A percentile compares a stretch with the other conserved stretches of the same genome.
Conservation (phyloP, 2,329 filamentous ascomycete genomes). For the Fonsecaea erecta region DNA sequence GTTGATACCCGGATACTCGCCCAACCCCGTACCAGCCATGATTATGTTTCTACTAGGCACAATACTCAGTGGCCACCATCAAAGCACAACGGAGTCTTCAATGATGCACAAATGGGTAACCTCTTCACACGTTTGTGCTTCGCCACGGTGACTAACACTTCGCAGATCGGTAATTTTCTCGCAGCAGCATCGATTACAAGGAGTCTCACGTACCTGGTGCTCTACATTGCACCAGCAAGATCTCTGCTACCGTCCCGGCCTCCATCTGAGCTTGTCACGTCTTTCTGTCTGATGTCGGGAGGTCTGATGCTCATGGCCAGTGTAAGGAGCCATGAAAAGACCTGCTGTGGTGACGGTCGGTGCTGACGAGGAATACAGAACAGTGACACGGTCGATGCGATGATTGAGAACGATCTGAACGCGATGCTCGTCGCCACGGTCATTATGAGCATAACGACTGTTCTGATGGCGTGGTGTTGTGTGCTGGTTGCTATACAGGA, state of each 20-base stretch:
- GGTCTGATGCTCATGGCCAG: constrained; percentile 49
- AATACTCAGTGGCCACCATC: constrained; percentile 84
- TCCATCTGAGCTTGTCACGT: constrained; percentile 74
- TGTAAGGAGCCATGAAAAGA: background rate
- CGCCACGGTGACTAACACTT: constrained; percentile 60
- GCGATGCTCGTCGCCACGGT: constrained; percentile 85
- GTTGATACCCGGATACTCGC: constrained; percentile 59
- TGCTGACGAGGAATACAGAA: constrained; percentile 51
- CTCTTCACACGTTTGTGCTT: background rate
- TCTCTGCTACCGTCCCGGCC: constrained; percentile 76
- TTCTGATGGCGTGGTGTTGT: constrained; percentile 78
- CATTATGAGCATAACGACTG: constrained; percentile 72
- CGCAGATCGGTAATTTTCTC: constrained; percentile 55
- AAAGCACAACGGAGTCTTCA: constrained; percentile 71
- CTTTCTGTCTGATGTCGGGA: constrained; percentile 77
- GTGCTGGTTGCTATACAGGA: constrained; percentile 2
- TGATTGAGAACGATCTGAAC: constrained; percentile 71
- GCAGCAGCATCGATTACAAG: constrained; percentile 73
- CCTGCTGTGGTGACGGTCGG: background rate
- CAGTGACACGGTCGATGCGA: constrained; percentile 68
- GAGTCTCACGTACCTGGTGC: constrained; percentile 70
- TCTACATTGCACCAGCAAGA: constrained; percentile 74
- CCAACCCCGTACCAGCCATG: constrained; percentile 78
- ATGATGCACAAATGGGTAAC: constrained; percentile 78
- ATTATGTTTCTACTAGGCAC: constrained; percentile 77